These are phyloP conservation scores for Epichloe elymi DNA, from an alignment of 2,329 filamentous ascomycete species.

Conservation along the genomic window DNA sequence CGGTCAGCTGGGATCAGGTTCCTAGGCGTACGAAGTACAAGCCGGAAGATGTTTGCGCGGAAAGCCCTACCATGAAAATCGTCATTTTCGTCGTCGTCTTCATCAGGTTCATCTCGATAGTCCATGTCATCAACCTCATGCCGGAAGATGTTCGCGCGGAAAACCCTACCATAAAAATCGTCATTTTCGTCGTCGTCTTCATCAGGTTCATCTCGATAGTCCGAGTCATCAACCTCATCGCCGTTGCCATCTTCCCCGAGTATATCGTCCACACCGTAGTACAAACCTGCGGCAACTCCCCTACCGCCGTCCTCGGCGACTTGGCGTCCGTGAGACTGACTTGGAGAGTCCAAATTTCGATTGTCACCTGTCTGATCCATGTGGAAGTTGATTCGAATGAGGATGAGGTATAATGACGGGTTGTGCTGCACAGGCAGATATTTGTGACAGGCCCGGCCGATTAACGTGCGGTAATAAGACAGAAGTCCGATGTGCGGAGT, in stretches of 20 bases:
- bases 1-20: not conserved
- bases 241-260: conserved; percentile 5
- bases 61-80: conserved; percentile 9
- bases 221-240: conserved; percentile 6
- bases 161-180: conserved; percentile 9
- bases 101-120: conserved; percentile 11
- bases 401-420: too few relatives aligned
- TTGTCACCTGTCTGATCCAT: not conserved
- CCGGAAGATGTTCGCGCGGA: too few relatives aligned
- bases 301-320: conserved; percentile 3
- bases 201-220: conserved; percentile 11
- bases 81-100: conserved; percentile 10
- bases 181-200: conserved; percentile 11
- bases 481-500: too few relatives aligned
- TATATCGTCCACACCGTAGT: conserved; percentile 6
- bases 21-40: not conserved
- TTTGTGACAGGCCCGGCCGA: too few relatives aligned
- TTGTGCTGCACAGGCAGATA: not conserved
- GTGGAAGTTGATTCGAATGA: too few relatives aligned
- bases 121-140: conserved; percentile 7
- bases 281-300: conserved; percentile 16
- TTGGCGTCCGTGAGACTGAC: not conserved
- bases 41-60: too few relatives aligned
- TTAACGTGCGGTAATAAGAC: too few relatives aligned
- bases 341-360: not conserved